Base-by-base conservation (phyloP, 495 filamentous ascomycete genomes). In the Talaromyces adpressus region DNA sequence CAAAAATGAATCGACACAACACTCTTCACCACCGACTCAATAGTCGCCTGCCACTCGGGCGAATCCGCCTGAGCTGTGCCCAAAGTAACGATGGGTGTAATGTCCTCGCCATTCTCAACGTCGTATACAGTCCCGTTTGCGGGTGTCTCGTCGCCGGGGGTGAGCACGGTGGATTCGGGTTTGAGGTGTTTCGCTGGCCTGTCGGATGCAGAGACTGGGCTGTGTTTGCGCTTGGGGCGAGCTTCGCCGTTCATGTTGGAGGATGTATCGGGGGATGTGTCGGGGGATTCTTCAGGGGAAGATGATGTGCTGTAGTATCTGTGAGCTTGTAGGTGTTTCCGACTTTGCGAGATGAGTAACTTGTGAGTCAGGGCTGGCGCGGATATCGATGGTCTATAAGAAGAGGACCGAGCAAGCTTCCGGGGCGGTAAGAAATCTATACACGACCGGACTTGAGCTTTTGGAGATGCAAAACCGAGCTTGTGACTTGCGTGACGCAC, bases 1-100 rank as follows among this genome's bases (percentile, higher is more conserved):
- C 93, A 98, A 79, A 99, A 99, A 65, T 96, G 91, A 72, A 99
- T 98, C 12, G 92, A 96, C 32, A 99, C 95, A 1, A 97, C 94
- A 60, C 89, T 95, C 65, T 85, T 84, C 23, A 99, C 93, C 2
- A 97, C 95, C 49, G 83, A 85, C 78, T 98, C 92, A 66, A 99
- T 96, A 3, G 93, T 97, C 12, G 85, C 89, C 72, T 98, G 95
- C 94, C 94, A 99, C 75, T 98, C 95, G 29, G 89, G 91, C 8
- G 91, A 93, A 68, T 98, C 93, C 45, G 90, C 85, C 34, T 86
- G 79, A 1, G 84, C 82, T 56, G 81, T 72, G 6, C 74, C 72
- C 64, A 82, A 68, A 5, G 78, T 64, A 51, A 82, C 57, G 39
- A 77, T 57, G 18, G 69, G 71, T 7, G 68, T 66, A 16, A 77